These are phyloP conservation scores for Wickerhamia fluorescens DNA, from an alignment of 805 yeast genomes.

Conservation along the genomic window DNA sequence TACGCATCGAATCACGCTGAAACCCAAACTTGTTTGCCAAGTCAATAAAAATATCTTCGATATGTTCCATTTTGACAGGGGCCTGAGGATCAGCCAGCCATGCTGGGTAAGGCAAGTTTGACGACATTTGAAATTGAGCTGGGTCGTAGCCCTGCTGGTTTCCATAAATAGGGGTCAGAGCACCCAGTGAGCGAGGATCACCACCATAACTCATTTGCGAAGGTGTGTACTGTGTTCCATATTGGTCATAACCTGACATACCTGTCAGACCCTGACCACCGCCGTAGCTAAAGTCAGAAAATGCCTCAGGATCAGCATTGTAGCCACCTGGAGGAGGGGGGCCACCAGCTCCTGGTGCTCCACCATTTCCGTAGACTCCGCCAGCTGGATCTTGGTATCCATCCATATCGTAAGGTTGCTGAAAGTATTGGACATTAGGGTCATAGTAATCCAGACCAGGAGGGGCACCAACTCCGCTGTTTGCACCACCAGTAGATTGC, in stretches of 20 bases:
- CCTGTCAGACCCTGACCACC: constrained; percentile 39
- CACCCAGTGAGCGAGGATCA: constrained; percentile 78
- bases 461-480: constrained; percentile 26
- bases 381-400: constrained; percentile 36
- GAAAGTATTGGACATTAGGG: constrained; percentile 39
- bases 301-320: constrained; percentile 52
- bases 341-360: constrained; percentile 10
- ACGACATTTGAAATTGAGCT: constrained; percentile 57
- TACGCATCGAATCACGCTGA: constrained; percentile 91
- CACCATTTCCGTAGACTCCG: too few species aligned
- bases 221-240: constrained; percentile 70
- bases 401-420: constrained; percentile 26
- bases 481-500: constrained; percentile 21
- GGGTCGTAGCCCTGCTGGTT: constrained; percentile 54
- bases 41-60: constrained; percentile 81
- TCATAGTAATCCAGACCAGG: constrained; percentile 47
- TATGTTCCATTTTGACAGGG: constrained; percentile 75
- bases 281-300: constrained; percentile 62
- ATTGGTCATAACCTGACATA: constrained; percentile 61
- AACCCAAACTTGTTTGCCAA: constrained; percentile 79
- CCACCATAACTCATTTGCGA: constrained; percentile 85
- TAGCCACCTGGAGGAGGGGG: constrained; percentile 21
- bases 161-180: constrained; percentile 90
- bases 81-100: constrained; percentile 96
- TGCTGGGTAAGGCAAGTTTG: constrained; percentile 95